A percentile compares a stretch with the other conserved stretches of the same genome.
These are phyloP conservation scores for Bruguiera hainesii DNA, from an alignment of 441 rosid genomes.

Conservation along the genomic window DNA sequence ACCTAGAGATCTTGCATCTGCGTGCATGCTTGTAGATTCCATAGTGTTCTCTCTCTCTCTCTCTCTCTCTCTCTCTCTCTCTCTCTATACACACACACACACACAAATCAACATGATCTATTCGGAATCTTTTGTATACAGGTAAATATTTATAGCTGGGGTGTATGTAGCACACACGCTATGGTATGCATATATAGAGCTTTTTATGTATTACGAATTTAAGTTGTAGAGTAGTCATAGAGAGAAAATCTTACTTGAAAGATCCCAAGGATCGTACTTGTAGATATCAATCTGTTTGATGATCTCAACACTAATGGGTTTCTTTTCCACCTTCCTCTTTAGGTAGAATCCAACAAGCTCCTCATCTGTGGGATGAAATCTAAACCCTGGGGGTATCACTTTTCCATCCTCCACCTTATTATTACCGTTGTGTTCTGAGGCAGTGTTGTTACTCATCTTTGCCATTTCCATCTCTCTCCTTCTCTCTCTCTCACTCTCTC, in stretches of 20 bases:
- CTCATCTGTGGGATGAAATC: slow-evolving; percentile 71
- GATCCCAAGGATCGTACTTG: slow-evolving; percentile 71
- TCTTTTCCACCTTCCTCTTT: slow-evolving; percentile 44
- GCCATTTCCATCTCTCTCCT: not conserved
- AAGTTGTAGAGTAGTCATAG: not conserved
- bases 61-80: no score
- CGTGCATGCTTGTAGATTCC: no score
- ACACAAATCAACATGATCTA: no score
- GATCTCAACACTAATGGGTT: slow-evolving; percentile 39
- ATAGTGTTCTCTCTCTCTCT: no score
- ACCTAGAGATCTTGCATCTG: no score
- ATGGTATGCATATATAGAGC: no score
- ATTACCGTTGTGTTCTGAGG: not conserved
- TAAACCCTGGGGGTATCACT: slow-evolving; percentile 48
- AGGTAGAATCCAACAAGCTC: slow-evolving; percentile 64
- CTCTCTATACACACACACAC: no score
- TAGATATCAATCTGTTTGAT: slow-evolving; percentile 62
- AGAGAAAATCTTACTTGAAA: slow-evolving; percentile 45
- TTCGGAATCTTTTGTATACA: no score
- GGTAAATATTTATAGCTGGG: no score
- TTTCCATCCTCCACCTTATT: slow-evolving; percentile 23
- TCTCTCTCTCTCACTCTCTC: not conserved
- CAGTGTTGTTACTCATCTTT: not conserved
- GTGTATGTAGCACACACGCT: no score
- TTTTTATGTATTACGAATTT: no score